Percentiles rank a stretch among this genome's conserved stretches.
These are phyloP conservation scores for Diaporthe helianthi DNA, from an alignment of 2,329 filamentous ascomycete species.

Conservation along the genomic window DNA sequence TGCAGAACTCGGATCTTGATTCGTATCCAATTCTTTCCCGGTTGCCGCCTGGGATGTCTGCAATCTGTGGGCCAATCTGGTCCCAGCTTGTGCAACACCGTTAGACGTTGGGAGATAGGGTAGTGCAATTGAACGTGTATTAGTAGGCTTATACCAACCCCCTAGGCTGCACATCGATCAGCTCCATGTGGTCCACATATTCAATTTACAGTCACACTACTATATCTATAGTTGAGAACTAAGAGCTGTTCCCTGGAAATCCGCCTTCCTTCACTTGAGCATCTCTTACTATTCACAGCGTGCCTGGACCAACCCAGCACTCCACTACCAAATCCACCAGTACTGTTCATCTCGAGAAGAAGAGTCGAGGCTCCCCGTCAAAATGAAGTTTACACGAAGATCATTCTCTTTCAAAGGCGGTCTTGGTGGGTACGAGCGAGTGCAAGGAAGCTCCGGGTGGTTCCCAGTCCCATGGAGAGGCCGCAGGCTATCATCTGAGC, in stretches of 20 bases:
- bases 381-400: neutral
- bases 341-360: neutral
- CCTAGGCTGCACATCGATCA: neutral
- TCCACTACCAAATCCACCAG: neutral
- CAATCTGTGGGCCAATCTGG: neutral
- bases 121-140: neutral
- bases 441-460: slow-evolving; percentile 8
- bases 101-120: neutral
- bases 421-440: neutral
- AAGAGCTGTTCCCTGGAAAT: too few species aligned
- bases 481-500: neutral
- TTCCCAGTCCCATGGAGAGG: slow-evolving; percentile 5
- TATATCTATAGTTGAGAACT: too few species aligned
- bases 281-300: neutral
- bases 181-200: neutral
- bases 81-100: neutral
- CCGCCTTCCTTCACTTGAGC: neutral
- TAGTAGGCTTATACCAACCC: neutral
- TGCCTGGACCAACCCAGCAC: neutral
- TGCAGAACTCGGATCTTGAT: neutral
- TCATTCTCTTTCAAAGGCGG: slow-evolving; percentile 13
- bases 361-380: neutral
- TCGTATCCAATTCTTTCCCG: neutral
- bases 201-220: neutral
- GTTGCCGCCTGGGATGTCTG: neutral